Evolutionary conservation across 768 basidiomycete species (phyloP), one percentile per base, ranked within the genome.

Genomic region (Hydnum rufescens): DNA sequence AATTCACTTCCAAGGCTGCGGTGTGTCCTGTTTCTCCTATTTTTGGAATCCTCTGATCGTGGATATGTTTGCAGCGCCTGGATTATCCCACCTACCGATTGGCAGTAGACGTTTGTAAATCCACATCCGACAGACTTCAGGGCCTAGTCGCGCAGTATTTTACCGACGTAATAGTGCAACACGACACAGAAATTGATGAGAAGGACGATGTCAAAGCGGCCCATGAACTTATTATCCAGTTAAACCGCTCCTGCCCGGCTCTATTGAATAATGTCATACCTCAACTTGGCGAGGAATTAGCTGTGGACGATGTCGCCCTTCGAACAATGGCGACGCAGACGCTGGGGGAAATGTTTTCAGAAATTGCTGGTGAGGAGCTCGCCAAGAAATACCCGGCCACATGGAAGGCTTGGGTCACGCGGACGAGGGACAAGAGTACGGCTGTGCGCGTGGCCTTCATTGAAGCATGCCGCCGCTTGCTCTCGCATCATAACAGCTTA

Each of bases 231-330:
- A 80, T 97, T 66, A 80, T 83, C 60, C 77, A 76, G 18, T 71
- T 97, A 3, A 77, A 84, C 62, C 75, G 74, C 23, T 74, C 80
- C 26, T 89, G 82, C 63, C 88, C 93, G 0, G 68, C 74, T 4
- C 69, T 96, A 13, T 69, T 97, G 1, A 78, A 85, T 60, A 88
- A 83, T 63, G 89, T 96, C 47, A 80, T 97, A 25, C 92, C 93
- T 0, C 83, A 89, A 53, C 75, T 97, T 18, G 90, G 93, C 62
- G 84, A 90, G 57, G 88, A 95, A 60, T 70, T 96, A 3, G 76
- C 77, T 23, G 78, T 81, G 3, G 84, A 87, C 57, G 75, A 83
- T 32, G 60, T 77, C 2, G 70, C 73, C 29, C 68, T 90, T 2
- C 74, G 95, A 32, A 59, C 76, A 16, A 75, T 95, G 57, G 85